A percentile compares a stretch with the other conserved stretches of the same genome.
phyloP scores from a whole-genome alignment of 352 stramenopile species.

The Phytophthora capsici region DNA sequence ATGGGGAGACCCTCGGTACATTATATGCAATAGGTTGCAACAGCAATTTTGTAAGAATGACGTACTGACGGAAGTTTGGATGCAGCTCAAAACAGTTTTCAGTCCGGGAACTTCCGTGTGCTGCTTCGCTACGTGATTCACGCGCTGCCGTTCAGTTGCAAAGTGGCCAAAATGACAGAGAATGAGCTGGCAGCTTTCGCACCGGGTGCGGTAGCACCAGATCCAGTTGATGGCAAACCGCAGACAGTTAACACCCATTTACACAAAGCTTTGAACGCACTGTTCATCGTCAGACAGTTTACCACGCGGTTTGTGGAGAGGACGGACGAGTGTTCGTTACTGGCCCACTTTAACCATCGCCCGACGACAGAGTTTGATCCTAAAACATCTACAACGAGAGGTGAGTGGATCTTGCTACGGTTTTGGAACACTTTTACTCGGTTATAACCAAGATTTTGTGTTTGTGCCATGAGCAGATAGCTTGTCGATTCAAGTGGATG shows the following conservation, averaged over 20 bases:
- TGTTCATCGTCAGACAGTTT: slow-evolving; percentile 81
- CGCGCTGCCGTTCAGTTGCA: slow-evolving; percentile 58
- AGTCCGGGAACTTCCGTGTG: slow-evolving; percentile 80
- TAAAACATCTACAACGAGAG: slow-evolving; percentile 1
- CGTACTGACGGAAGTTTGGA: slow-evolving; percentile 3
- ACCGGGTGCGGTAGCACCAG: slow-evolving; percentile 10
- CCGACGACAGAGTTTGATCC: slow-evolving; percentile 10
- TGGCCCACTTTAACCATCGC: slow-evolving; percentile 70
- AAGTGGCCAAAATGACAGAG: slow-evolving; percentile 60
- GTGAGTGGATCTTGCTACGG: slow-evolving; percentile 16
- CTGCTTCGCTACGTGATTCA: slow-evolving; percentile 70
- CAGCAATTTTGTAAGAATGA: slow-evolving; percentile 3
- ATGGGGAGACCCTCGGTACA: slow-evolving; percentile 59
- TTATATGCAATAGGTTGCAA: not conserved
- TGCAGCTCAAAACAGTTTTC: slow-evolving; percentile 69
- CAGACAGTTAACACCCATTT: slow-evolving; percentile 54
- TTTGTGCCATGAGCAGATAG: slow-evolving; percentile 18
- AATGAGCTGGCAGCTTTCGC: slow-evolving; percentile 54
- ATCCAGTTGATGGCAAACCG: slow-evolving; percentile 38
- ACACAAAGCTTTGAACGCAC: slow-evolving; percentile 64
- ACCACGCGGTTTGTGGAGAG: slow-evolving; percentile 76
- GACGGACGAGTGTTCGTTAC: slow-evolving; percentile 64
- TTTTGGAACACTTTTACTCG: not conserved
- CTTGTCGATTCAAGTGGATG: slow-evolving; percentile 43
- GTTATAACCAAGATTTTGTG: too few species aligned